Base-by-base conservation (phyloP, 2,329 filamentous ascomycete genomes). In the Amphichorda felina region DNA sequence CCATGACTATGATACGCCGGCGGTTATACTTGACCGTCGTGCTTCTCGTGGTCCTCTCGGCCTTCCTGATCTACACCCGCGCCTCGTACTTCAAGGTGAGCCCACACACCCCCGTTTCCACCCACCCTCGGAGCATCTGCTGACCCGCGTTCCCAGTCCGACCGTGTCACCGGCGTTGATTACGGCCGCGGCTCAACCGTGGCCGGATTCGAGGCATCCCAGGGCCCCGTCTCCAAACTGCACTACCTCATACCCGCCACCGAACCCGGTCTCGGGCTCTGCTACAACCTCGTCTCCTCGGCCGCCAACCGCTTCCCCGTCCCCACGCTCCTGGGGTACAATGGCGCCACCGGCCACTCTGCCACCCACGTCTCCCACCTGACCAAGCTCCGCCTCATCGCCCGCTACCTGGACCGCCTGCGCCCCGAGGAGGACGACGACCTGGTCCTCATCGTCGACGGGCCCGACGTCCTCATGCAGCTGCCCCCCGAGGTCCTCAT, bases 401-500 rank as follows among this genome's bases (percentile, higher is more conserved):
- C 53, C 30, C 45, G 49, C 14, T 60, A 61, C 36, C 45, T 61
- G 11, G 38, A 54, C 24, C 41, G 42, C 13, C 43, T 60, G 3
- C 37, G 38, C 8, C 21, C 36, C 2, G 45, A 41, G 8, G 46
- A 55, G 4, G 53, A 76, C 38, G 60, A 72, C 15, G 79, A 83
- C 48, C 53, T 84, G 21, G 66, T 80, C 7, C 55, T 82, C 39
- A 61, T 82, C 32, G 63, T 77, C 6, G 77, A 82, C 48, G 75
- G 70, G 2, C 68, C 72, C 48, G 74, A 82, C 40, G 63, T 75
- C 2, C 74, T 75, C 57, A 73, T 81, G 40, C 79, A 83, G 50
- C 58, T 82, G 3, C 75, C 76, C 0, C 68, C 73, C 3, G 69
- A 78, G 30, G 61, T 81, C 14, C 55, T 82, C 43, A 66, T 83